Evolutionary conservation across 2,329 filamentous ascomycete species (phyloP).

Genomic region (Thielaviopsis euricoi): DNA sequence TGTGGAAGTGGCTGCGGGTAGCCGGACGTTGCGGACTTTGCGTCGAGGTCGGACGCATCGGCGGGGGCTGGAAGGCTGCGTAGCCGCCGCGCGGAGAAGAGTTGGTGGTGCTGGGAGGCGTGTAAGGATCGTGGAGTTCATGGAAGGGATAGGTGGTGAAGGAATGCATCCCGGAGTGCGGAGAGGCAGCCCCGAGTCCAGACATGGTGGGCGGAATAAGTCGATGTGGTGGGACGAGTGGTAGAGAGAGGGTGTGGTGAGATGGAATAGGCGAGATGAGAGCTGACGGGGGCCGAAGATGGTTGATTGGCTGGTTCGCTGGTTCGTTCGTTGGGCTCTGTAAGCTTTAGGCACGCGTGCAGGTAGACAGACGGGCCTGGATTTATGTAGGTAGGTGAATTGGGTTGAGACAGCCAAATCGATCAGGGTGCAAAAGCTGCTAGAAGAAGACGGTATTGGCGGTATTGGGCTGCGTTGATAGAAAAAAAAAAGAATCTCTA

Average conservation of each 20-base stretch:
- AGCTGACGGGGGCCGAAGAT: neutral
- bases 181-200: constrained; percentile 5
- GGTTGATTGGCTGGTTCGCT: neutral
- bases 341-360: neutral
- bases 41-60: constrained; percentile 2
- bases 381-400: too few species aligned
- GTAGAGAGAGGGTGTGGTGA: neutral
- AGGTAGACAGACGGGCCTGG: neutral
- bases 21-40: constrained; percentile 11
- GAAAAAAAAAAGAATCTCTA: neutral
- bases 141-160: neutral
- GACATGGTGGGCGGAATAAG: constrained; percentile 3
- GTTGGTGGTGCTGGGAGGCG: constrained; percentile 5
- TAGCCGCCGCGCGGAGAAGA: constrained; percentile 7
- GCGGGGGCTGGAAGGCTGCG: neutral
- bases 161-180: constrained; percentile 1
- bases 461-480: neutral
- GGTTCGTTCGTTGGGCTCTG: neutral
- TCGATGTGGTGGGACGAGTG: neutral
- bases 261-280: neutral
- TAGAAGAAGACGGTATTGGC: too few species aligned
- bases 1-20: constrained; percentile 12
- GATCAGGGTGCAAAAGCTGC: too few species aligned
- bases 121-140: neutral
- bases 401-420: neutral